Base-by-base conservation (phyloP, 73 alveolate genomes). In the Paramecium sexaurelia region DNA sequence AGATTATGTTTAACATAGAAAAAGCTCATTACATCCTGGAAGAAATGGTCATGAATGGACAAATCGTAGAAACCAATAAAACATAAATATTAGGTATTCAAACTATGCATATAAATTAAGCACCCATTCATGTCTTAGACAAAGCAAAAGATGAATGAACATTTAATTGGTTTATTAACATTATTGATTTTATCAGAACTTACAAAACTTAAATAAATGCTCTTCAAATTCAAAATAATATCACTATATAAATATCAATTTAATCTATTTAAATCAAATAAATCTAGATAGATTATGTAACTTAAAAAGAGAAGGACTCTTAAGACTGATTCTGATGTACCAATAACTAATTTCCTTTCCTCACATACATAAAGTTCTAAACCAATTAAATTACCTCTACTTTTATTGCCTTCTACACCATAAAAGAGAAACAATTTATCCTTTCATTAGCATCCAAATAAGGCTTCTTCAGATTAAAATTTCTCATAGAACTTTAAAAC, bases 11-110 rank as follows among this genome's bases (percentile, higher is more conserved):
- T 95, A 98, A 98, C 78, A 97, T 98, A 39, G 99, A 98, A 94
- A 98, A 98, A 92, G 99, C 99, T 29, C 99, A 98, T 85, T 98
- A 98, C 91, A 97, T 98, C 26, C 94, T 98, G 39, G 99, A 98
- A 78, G 99, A 98, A 94, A 97, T 98, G 99, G 96, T 98, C 19
- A 92, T 97, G 98, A 97, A 96, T 88, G 99, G 99, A 1, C 95
- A 96, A 87, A 94, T 98, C 7, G 94, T 97, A 15, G 99, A 98
- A 83, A 98, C 99, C 6, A 98, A 98, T 95, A 98, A 97, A 94
- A 95, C 97, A 32, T 92, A 83, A 69, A 95, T 93, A 36, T 94
- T 96, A 24, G 92, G 96, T 83, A 97, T 51, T 17, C 24, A 20
- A 26, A n/a, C n/a, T 61, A 4, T 36, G 2, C 3, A 20, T 51